Percentiles rank a stretch among this genome's conserved stretches.
phyloP scores from a whole-genome alignment of 345 rosid genomes.

The Eucalyptus regnans region DNA sequence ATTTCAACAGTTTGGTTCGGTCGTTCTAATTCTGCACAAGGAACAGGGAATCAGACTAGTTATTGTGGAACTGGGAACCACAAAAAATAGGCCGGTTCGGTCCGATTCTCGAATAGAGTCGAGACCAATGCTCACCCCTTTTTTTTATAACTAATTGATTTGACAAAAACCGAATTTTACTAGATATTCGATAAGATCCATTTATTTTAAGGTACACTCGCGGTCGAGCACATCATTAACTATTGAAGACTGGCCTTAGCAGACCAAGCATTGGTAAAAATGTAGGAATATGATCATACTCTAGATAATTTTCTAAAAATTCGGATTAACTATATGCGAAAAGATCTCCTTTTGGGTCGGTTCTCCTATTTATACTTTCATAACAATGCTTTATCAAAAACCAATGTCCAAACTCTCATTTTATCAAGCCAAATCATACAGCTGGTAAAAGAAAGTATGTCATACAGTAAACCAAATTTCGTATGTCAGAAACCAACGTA shows the following conservation, averaged over 20 bases:
- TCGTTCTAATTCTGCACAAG: rapidly evolving
- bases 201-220: background rate
- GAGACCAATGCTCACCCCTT: rapidly evolving
- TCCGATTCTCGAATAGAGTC: rapidly evolving
- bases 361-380: background rate
- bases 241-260: background rate
- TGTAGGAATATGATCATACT: background rate
- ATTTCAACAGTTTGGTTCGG: rapidly evolving
- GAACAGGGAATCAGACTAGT: background rate
- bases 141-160: background rate
- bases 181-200: background rate
- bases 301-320: background rate
- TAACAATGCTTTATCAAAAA: background rate
- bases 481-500: background rate
- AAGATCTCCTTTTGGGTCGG: background rate
- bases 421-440: background rate
- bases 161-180: background rate
- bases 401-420: background rate
- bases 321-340: background rate
- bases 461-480: background rate
- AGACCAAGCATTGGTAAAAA: background rate
- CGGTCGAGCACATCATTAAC: background rate
- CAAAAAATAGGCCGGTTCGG: rapidly evolving
- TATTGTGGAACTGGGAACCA: background rate
- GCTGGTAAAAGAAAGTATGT: background rate